Percentiles rank a stretch among this genome's conserved stretches.
phyloP scores from a whole-genome alignment of 768 basidiomycete species.

The Collybiopsis luxurians region DNA sequence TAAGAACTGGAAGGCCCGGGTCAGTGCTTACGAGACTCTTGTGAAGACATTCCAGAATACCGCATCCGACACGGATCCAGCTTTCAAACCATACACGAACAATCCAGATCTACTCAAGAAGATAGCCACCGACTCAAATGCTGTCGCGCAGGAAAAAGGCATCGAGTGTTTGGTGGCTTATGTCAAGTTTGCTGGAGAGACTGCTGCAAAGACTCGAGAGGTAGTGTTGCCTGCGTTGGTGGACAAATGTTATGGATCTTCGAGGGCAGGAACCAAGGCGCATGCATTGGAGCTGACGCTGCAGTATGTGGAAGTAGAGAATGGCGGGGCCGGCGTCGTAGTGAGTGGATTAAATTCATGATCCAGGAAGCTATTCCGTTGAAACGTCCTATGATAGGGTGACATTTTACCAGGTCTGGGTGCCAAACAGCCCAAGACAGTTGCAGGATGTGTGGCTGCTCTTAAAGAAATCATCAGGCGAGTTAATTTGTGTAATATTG shows the following conservation, averaged over 20 bases:
- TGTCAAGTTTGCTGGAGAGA: constrained; percentile 91
- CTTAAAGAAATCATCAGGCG: constrained; percentile 86
- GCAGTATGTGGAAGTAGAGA: constrained; percentile 94
- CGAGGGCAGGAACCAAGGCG: constrained; percentile 85
- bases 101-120: constrained; percentile 80
- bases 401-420: constrained; percentile 82
- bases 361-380: constrained; percentile 21
- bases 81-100: constrained; percentile 85
- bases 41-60: constrained; percentile 86
- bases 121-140: constrained; percentile 88
- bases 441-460: constrained; percentile 73
- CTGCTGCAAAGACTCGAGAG: constrained; percentile 75
- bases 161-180: constrained; percentile 85
- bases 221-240: constrained; percentile 87
- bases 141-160: constrained; percentile 97
- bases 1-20: constrained; percentile 99
- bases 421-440: constrained; percentile 94
- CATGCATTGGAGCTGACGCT: constrained; percentile 83
- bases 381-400: constrained; percentile 36
- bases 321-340: constrained; percentile 80
- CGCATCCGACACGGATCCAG: constrained; percentile 90
- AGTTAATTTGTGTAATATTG: constrained; percentile 22
- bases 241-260: constrained; percentile 93
- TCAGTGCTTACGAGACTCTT: constrained; percentile 88
- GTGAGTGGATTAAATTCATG: constrained; percentile 56